Percentiles rank a stretch among this genome's conserved stretches.
Evolutionary conservation across 2,329 filamentous ascomycete genomes (phyloP).

Genomic region (Pestalotiopsis sp.): DNA sequence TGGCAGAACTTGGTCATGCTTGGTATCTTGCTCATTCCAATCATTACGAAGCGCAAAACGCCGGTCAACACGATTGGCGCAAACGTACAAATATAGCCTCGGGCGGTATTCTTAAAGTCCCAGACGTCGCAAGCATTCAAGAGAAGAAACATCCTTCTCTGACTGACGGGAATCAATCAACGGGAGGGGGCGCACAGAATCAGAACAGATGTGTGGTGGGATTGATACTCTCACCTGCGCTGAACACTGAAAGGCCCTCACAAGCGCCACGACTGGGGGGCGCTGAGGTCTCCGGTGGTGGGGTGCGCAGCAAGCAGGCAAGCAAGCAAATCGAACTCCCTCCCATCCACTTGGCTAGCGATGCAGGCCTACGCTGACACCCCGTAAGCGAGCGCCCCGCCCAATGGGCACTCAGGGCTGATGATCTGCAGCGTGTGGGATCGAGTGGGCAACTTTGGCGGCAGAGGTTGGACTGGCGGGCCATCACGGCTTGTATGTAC

Average conservation of each 20-base stretch:
- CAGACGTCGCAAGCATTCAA: no score
- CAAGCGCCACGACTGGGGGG: neutral
- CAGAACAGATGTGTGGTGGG: neutral
- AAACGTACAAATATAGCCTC: no score
- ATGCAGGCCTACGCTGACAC: slow-evolving; percentile 11
- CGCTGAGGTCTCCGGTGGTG: neutral
- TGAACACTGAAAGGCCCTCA: neutral
- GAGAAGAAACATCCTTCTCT: neutral
- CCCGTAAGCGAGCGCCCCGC: neutral
- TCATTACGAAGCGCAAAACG: no score
- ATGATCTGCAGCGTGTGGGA: neutral
- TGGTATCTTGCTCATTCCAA: no score
- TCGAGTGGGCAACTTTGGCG: neutral
- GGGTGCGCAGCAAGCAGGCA: no score
- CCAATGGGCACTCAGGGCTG: slow-evolving; percentile 4
- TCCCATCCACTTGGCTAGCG: neutral
- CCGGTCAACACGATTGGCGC: no score
- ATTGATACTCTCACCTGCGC: neutral
- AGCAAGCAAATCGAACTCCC: neutral
- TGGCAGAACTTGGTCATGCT: no score
- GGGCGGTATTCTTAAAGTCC: no score
- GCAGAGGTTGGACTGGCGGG: slow-evolving; percentile 1
- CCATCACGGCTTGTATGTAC: neutral
- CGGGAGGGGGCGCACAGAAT: neutral
- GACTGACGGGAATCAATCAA: neutral